phyloP scores from a whole-genome alignment of 352 stramenopile species.

The Phytophthora rubi region DNA sequence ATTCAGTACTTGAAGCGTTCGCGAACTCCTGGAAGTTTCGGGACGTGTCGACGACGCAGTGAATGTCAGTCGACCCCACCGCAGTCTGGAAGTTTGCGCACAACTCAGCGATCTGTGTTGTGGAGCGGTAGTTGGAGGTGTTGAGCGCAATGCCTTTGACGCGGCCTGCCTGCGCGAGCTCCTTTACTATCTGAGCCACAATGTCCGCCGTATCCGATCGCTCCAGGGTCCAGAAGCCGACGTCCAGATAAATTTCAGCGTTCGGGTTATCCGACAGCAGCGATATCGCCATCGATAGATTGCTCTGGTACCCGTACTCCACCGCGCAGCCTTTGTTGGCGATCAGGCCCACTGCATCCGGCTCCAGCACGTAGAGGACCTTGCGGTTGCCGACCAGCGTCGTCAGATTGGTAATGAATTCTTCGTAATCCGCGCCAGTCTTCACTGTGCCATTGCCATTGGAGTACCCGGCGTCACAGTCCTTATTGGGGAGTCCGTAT shows the following conservation, averaged over 20 bases:
- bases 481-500: constrained; percentile 81
- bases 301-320: constrained; percentile 58
- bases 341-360: constrained; percentile 66
- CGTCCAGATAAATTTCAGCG: constrained; percentile 73
- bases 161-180: constrained; percentile 39
- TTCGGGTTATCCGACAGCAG: constrained; percentile 63
- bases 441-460: constrained; percentile 39
- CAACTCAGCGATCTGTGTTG: constrained; percentile 45
- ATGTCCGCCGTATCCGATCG: constrained; percentile 25
- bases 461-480: constrained; percentile 70
- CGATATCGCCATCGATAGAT: constrained; percentile 53
- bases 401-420: constrained; percentile 58
- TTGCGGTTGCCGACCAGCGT: constrained; percentile 53
- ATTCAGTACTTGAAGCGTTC: constrained; percentile 47
- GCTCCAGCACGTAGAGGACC: constrained; percentile 74
- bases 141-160: constrained; percentile 81
- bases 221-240: constrained; percentile 68
- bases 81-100: constrained; percentile 67
- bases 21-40: constrained; percentile 64
- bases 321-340: constrained; percentile 41
- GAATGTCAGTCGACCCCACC: constrained; percentile 39
- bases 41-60: constrained; percentile 73
- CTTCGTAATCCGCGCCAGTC: constrained; percentile 51
- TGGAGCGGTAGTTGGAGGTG: constrained; percentile 80
- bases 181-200: constrained; percentile 53